These are phyloP conservation scores for Reticulascus tulasneorum DNA, from an alignment of 2,329 filamentous ascomycete species.

Conservation along the genomic window DNA sequence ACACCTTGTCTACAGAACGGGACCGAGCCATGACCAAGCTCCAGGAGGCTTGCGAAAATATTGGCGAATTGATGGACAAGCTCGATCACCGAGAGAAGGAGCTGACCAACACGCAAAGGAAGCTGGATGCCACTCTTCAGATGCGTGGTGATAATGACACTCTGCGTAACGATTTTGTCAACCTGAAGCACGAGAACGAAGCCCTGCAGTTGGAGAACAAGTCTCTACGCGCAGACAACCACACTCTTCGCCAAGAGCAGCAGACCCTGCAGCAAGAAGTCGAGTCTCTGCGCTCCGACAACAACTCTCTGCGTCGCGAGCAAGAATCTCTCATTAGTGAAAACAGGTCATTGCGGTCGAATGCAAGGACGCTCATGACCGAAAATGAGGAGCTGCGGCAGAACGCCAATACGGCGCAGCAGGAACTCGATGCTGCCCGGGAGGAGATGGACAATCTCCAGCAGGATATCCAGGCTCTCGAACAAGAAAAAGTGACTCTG, in stretches of 20 bases:
- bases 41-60: constrained; percentile 56
- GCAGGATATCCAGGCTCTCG: constrained; percentile 32
- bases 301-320: constrained; percentile 35
- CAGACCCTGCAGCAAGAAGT: constrained; percentile 34
- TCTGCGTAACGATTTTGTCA: constrained; percentile 36
- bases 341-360: constrained; percentile 40
- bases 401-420: constrained; percentile 33
- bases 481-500: constrained; percentile 41
- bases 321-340: constrained; percentile 39
- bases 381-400: constrained; percentile 42
- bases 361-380: constrained; percentile 34
- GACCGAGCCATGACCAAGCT: constrained; percentile 62
- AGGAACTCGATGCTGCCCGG: constrained; percentile 36
- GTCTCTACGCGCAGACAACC: constrained; percentile 36
- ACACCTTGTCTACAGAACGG: constrained; percentile 59
- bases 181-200: constrained; percentile 32
- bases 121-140: constrained; percentile 33
- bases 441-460: constrained; percentile 37
- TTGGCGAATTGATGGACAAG: constrained; percentile 44
- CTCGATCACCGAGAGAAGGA: constrained; percentile 37
- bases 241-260: constrained; percentile 30
- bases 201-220: constrained; percentile 35
- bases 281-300: constrained; percentile 37
- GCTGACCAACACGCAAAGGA: constrained; percentile 36
- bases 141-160: constrained; percentile 3